A percentile compares a stretch with the other conserved stretches of the same genome.
Evolutionary conservation across 306 rosid genomes (phyloP).

Genomic region (Quercus glauca): DNA sequence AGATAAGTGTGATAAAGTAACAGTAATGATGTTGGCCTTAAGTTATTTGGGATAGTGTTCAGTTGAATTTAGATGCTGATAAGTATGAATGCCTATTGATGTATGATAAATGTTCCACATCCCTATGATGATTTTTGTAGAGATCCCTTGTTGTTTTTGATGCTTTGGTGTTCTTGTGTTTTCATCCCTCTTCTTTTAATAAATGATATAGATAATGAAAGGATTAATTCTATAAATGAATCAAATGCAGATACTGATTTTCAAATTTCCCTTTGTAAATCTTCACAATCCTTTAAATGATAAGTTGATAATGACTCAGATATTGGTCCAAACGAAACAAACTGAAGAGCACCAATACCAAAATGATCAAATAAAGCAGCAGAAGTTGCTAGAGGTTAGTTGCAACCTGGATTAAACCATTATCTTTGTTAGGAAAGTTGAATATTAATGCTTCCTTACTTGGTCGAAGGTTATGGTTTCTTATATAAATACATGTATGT

Average conservation of each 20-base stretch:
- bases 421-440: background rate
- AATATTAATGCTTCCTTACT: slow-evolving; percentile 13
- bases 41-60: background rate
- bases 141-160: background rate
- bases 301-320: slow-evolving; percentile 21
- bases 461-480: slow-evolving; percentile 3
- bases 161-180: background rate
- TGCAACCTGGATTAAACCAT: slow-evolving; percentile 17
- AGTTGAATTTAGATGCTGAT: background rate
- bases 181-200: slow-evolving; percentile 5
- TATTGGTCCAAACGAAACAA: slow-evolving; percentile 14
- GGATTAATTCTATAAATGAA: background rate
- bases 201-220: slow-evolving; percentile 3
- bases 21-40: background rate
- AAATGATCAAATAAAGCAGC: slow-evolving; percentile 27
- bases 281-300: slow-evolving; percentile 11
- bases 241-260: background rate
- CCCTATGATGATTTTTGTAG: background rate
- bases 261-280: background rate
- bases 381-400: slow-evolving; percentile 27
- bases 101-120: background rate
- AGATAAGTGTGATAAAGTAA: background rate
- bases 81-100: background rate
- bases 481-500: background rate
- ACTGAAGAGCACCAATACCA: slow-evolving; percentile 23